Conservation (phyloP, 176 grass and related monocot genomes). For the Cenchrus americanus region DNA sequence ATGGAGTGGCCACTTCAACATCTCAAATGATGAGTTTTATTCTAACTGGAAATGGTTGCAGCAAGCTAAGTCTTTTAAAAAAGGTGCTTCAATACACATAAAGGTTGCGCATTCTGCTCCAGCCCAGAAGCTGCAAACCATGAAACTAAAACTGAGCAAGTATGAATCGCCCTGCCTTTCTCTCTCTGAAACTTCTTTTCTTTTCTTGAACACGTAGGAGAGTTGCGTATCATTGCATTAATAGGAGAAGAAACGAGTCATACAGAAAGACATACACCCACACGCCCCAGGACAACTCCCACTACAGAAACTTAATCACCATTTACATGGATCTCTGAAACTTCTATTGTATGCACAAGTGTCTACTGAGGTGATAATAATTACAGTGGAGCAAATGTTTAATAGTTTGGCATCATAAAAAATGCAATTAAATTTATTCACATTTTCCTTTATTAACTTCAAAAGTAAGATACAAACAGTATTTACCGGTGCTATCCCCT, state of each 20-base stretch:
- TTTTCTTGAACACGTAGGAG: too few species aligned
- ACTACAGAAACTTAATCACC: too few species aligned
- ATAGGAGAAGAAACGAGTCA: too few species aligned
- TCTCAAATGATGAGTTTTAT: slow-evolving; percentile 95
- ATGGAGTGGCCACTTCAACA: slow-evolving; percentile 65
- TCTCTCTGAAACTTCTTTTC: not conserved
- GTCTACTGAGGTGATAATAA: not conserved
- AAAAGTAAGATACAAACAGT: not conserved
- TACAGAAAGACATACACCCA: too few species aligned
- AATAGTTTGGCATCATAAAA: not conserved
- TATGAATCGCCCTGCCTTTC: slow-evolving; percentile 31
- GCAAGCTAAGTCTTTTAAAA: slow-evolving; percentile 87
- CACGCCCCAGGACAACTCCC: too few species aligned
- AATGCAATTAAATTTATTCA: not conserved
- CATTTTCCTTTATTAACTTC: not conserved
- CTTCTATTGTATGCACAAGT: not conserved
- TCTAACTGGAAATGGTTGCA: slow-evolving; percentile 69
- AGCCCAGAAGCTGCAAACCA: slow-evolving; percentile 85
- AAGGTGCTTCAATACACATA: slow-evolving; percentile 60
- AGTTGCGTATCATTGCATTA: too few species aligned
- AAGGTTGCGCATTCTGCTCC: slow-evolving; percentile 87
- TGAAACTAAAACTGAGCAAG: slow-evolving; percentile 83
- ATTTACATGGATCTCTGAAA: not conserved
- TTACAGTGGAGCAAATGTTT: not conserved
- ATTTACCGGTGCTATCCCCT: not conserved